Conservation (phyloP, 148 eudicot genomes). For the Chenopodium quinoa region DNA sequence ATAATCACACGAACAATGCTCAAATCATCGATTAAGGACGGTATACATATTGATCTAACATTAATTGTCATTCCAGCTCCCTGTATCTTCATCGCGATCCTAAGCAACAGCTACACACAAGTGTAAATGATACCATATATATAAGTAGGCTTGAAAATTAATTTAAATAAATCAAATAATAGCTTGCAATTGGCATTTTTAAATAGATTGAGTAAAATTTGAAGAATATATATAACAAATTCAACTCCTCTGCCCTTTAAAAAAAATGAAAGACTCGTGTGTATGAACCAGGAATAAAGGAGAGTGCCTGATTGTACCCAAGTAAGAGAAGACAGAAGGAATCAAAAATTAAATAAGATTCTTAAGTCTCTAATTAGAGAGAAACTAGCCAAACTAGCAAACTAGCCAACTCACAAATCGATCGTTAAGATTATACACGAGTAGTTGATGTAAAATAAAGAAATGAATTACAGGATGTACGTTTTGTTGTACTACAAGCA, state of each 20-base stretch:
- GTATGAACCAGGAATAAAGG: neutral
- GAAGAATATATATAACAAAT: neutral
- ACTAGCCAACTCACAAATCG: neutral
- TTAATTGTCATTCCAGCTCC: too few species aligned
- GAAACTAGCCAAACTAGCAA: neutral
- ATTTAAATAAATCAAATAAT: neutral
- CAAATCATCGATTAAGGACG: too few species aligned
- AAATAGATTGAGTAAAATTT: neutral
- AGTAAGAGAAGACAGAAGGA: slow-evolving; percentile 10
- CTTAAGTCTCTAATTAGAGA: neutral
- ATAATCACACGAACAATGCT: too few species aligned
- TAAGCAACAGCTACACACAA: neutral
- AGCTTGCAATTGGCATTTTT: too few species aligned
- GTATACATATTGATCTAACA: too few species aligned
- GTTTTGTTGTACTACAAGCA: neutral
- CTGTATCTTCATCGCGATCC: neutral
- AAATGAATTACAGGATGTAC: too few species aligned
- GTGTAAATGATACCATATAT: neutral
- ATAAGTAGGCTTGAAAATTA: neutral
- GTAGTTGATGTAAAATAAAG: too few species aligned
- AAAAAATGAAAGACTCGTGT: neutral
- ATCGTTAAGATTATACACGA: neutral
- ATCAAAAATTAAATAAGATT: slow-evolving; percentile 1
- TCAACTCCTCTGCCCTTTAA: neutral
- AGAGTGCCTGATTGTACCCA: slow-evolving; percentile 10